Evolutionary conservation across 257 asterid genomes (phyloP).

Genomic region (Linaria vulgaris): DNA sequence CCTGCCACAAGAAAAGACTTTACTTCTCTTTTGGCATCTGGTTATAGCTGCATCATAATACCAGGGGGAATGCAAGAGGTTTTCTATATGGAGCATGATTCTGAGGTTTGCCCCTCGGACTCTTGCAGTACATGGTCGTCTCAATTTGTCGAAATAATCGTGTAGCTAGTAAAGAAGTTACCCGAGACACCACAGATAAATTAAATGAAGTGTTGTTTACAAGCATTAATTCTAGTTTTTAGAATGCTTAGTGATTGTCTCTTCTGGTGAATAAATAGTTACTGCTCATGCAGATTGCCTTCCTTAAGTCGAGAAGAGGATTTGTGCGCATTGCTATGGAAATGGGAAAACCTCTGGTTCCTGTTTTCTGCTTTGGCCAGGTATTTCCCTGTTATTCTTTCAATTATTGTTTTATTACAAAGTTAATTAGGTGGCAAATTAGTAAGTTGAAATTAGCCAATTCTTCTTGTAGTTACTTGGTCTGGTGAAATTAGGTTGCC

Average conservation of each 20-base stretch:
- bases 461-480: too few species aligned
- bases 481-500: too few species aligned
- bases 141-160: neutral
- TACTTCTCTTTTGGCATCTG: conserved; percentile 65
- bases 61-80: conserved; percentile 98
- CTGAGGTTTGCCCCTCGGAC: conserved; percentile 58
- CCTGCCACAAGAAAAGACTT: conserved; percentile 73
- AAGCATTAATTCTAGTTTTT: neutral
- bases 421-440: neutral
- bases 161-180: conserved; percentile 16
- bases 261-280: conserved; percentile 22
- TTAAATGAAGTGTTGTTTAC: neutral
- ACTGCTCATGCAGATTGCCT: conserved; percentile 53
- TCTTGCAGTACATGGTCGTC: conserved; percentile 15
- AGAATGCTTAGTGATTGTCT: neutral
- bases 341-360: conserved; percentile 89
- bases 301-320: conserved; percentile 65
- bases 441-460: neutral
- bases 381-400: conserved; percentile 34
- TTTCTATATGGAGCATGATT: conserved; percentile 71
- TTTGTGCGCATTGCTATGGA: conserved; percentile 88
- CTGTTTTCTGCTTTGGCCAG: conserved; percentile 98
- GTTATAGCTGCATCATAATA: conserved; percentile 80
- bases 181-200: neutral
- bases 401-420: conserved; percentile 1